These are phyloP conservation scores for Blastocystis sp. DNA, from an alignment of 352 stramenopile genomes.

Conservation along the genomic window DNA sequence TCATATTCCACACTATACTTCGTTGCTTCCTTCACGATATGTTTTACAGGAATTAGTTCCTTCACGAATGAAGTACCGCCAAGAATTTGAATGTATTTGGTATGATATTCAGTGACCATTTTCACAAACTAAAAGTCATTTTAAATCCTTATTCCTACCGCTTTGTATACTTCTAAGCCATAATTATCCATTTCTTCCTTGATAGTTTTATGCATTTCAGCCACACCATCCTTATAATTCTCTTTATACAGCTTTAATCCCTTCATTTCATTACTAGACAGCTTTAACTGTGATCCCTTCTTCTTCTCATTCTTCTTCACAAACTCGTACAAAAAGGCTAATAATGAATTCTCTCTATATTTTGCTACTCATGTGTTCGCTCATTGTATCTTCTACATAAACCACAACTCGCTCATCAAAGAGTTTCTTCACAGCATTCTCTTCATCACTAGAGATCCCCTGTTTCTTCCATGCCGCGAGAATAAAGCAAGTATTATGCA, in stretches of 20 bases:
- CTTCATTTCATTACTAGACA: conserved; percentile 61
- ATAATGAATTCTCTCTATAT: background rate
- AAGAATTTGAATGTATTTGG: conserved; percentile 63
- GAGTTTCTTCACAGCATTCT: background rate
- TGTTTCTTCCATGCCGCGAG: background rate
- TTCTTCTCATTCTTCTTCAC: conserved; percentile 65
- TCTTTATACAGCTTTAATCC: conserved; percentile 48
- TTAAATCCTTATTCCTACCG: background rate
- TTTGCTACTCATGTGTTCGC: conserved; percentile 15
- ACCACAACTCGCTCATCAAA: background rate
- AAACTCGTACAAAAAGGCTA: conserved; percentile 49
- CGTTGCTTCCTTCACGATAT: conserved; percentile 42
- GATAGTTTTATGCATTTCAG: conserved; percentile 24
- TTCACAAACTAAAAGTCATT: conserved; percentile 47
- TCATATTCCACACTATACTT: conserved; percentile 49
- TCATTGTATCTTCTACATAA: conserved; percentile 14
- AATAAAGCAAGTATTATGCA: conserved; percentile 22
- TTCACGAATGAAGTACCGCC: conserved; percentile 51
- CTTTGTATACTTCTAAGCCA: conserved; percentile 40
- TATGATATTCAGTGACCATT: conserved; percentile 41
- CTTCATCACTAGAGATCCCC: background rate
- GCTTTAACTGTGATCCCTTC: conserved; percentile 56
- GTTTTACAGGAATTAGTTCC: conserved; percentile 37
- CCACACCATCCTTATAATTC: conserved; percentile 4
- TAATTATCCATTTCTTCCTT: background rate